Evolutionary conservation across 257 asterid species (phyloP).

Genomic region (Leptodermis oblonga): DNA sequence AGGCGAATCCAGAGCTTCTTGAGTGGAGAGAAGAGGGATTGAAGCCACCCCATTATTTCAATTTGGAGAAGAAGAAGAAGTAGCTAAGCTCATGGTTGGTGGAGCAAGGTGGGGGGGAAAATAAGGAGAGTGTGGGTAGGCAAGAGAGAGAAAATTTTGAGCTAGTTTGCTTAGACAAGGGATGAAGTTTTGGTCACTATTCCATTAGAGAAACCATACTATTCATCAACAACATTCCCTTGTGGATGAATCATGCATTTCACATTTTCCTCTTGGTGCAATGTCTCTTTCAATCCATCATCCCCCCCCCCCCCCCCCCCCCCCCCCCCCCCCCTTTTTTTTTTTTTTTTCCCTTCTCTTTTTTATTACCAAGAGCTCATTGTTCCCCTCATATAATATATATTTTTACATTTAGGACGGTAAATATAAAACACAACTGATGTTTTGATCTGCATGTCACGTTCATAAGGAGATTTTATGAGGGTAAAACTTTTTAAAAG

Average conservation of each 20-base stretch:
- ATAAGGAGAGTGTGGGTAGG: slow-evolving; percentile 24
- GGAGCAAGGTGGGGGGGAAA: slow-evolving; percentile 19
- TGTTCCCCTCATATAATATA: no score
- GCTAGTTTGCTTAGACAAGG: slow-evolving; percentile 81
- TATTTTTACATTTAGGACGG: no score
- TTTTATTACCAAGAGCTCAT: no score
- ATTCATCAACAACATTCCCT: slow-evolving; percentile 34
- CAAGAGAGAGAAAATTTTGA: slow-evolving; percentile 26
- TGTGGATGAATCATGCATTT: slow-evolving; percentile 44
- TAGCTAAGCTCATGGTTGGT: slow-evolving; percentile 38
- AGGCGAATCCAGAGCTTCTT: slow-evolving; percentile 86
- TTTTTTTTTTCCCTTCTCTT: no score
- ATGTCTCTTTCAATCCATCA: slow-evolving; percentile 45
- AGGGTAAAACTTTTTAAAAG: no score
- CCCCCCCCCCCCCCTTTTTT: not conserved
- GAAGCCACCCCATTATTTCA: slow-evolving; percentile 99
- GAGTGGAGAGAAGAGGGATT: slow-evolving; percentile 84
- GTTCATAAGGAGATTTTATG: no score
- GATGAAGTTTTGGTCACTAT: slow-evolving; percentile 72
- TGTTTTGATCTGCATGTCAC: no score
- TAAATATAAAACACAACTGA: no score
- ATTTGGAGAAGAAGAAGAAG: slow-evolving; percentile 35
- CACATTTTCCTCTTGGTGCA: slow-evolving; percentile 48
- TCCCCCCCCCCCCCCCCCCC: slow-evolving; percentile 24
- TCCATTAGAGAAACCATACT: slow-evolving; percentile 8